These are phyloP conservation scores for Chlorociboria aeruginascens DNA, from an alignment of 495 filamentous ascomycete genomes.

Conservation along the genomic window DNA sequence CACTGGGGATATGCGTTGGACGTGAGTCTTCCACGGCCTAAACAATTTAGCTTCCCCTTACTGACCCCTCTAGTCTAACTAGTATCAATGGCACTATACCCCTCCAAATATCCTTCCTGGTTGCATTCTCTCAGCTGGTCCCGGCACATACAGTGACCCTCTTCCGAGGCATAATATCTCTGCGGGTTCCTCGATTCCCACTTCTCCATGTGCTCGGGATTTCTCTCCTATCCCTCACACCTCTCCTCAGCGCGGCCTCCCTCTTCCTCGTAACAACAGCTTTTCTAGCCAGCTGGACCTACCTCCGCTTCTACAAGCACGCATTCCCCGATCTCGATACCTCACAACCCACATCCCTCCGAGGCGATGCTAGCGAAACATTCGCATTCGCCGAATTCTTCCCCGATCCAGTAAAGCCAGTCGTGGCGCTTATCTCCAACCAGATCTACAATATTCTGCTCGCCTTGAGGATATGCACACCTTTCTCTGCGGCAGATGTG, in stretches of 20 bases:
- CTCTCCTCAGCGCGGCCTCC: conserved; percentile 76
- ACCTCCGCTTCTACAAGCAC: conserved; percentile 86
- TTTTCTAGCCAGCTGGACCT: conserved; percentile 84
- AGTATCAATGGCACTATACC: conserved; percentile 81
- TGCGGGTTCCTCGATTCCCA: conserved; percentile 85
- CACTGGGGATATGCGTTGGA: conserved; percentile 50
- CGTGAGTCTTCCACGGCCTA: conserved; percentile 40
- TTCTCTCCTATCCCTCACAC: conserved; percentile 62
- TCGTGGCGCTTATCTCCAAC: conserved; percentile 61
- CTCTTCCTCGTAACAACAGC: conserved; percentile 70
- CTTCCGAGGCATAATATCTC: conserved; percentile 72
- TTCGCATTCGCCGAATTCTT: conserved; percentile 95
- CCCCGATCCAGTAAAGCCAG: conserved; percentile 71
- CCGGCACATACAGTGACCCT: conserved; percentile 96
- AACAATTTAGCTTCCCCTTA: not conserved
- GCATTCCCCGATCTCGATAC: conserved; percentile 49
- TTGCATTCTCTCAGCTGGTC: conserved; percentile 96
- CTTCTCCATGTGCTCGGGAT: conserved; percentile 72
- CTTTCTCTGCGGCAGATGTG: conserved; percentile 78
- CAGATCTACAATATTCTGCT: conserved; percentile 65
- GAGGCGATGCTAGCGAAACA: conserved; percentile 88
- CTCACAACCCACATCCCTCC: conserved; percentile 49
- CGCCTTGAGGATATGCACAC: conserved; percentile 61
- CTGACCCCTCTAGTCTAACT: conserved; percentile 39
- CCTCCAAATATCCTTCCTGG: conserved; percentile 86